phyloP scores from a whole-genome alignment of 2,329 filamentous ascomycete genomes.

The Penicillium sp. region DNA sequence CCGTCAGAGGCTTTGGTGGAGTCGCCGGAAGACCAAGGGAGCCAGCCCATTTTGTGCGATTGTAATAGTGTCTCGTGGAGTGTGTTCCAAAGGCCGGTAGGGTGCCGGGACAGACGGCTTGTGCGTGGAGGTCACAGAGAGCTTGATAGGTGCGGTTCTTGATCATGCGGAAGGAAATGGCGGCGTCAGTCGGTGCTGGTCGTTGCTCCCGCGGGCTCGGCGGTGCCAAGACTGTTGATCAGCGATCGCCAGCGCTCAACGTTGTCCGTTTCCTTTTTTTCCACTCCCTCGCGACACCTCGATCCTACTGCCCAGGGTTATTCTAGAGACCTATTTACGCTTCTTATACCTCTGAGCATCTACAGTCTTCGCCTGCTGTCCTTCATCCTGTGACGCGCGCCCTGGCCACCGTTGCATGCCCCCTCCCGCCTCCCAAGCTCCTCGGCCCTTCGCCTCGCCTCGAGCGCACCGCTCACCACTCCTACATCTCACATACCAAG shows the following conservation, averaged over 20 bases:
- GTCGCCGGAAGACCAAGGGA: slow-evolving; percentile 49
- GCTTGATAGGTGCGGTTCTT: neutral
- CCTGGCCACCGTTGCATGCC: slow-evolving; percentile 7
- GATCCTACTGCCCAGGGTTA: neutral
- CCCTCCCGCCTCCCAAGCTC: neutral
- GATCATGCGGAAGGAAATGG: neutral
- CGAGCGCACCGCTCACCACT: slow-evolving; percentile 10
- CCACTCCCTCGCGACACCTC: neutral
- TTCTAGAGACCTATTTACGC: neutral
- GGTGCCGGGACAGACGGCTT: neutral
- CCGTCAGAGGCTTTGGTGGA: slow-evolving; percentile 54
- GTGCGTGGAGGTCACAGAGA: neutral
- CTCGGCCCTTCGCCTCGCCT: slow-evolving; percentile 5
- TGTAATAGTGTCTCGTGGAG: neutral
- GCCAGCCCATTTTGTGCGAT: slow-evolving; percentile 54
- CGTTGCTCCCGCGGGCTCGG: slow-evolving; percentile 22
- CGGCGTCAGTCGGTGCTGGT: slow-evolving; percentile 8
- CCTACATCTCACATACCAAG: neutral
- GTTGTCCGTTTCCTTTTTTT: slow-evolving; percentile 14
- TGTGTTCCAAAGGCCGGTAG: neutral
- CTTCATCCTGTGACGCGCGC: neutral
- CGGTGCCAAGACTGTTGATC: slow-evolving; percentile 32
- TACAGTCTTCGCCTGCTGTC: neutral
- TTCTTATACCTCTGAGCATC: neutral
- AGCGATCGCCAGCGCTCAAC: slow-evolving; percentile 8